Evolutionary conservation across 768 basidiomycete genomes (phyloP), one percentile per base, ranked within the genome.

Genomic region (Amanita brunnescens): DNA sequence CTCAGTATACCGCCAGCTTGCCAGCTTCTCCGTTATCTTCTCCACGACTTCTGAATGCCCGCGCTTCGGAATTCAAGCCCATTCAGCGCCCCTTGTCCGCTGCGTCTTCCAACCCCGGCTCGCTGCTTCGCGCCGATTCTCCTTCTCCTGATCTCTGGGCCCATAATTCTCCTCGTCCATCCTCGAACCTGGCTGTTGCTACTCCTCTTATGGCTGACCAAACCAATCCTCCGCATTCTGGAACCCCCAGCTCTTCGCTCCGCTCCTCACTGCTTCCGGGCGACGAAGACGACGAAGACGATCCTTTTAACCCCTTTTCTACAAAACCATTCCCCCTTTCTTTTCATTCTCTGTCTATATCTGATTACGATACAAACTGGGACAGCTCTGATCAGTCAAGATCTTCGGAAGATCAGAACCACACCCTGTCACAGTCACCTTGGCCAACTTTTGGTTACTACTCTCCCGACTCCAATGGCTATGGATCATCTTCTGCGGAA

Each of bases 71-170:
- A 63, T 94, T 94, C 67, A 87, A 82, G 58, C 92, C 92, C 14
- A 84, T 87, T 33, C 83, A 78, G 26, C 79, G 88, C 2, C 88
- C 91, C 0, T 75, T 90, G 23, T 87, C 86, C 6, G 84, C 89
- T 1, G 81, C 82, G 29, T 81, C 79, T 18, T 83, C 75, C 29
- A 78, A 76, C 61, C 83, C 78, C 46, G 76, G 67, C 51, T 79
- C 73, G 5, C 70, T 76, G 54, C 69, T 70, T 13, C 75, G 89
- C 38, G 79, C 80, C 7, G 87, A 91, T 53, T 90, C 89, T 1
- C 85, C 88, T n/a, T 89, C 89, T 6, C 89, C 89, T 10, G 92
- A 94, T 71, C 64, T 91, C 48, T 95, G 92, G 91, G 80, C 89
- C 2, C 88, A 89, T 63, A 77, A 71, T 58, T 80, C 78, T 35